These are phyloP conservation scores for Fomes fomentarius DNA, from an alignment of 1,284 basidiomycete species.

Conservation along the genomic window DNA sequence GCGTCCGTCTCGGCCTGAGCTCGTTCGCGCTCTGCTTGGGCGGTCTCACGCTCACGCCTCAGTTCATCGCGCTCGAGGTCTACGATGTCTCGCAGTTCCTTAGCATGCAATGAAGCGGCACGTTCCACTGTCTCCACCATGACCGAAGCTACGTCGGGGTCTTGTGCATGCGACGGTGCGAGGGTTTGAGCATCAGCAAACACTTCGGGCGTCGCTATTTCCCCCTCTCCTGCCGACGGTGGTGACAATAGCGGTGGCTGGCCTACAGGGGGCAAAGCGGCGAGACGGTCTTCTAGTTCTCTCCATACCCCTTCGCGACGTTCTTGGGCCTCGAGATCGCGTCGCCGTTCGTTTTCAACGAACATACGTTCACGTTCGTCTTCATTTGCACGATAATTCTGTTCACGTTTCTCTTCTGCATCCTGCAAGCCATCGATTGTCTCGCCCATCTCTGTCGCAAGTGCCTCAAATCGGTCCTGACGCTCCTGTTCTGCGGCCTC, in stretches of 20 bases:
- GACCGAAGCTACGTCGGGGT: conserved; percentile 29
- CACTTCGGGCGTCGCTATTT: conserved; percentile 12
- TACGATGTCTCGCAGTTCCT: conserved; percentile 61
- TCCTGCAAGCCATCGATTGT: conserved; percentile 51
- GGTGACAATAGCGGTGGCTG: conserved; percentile 16
- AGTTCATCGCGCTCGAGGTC: conserved; percentile 61
- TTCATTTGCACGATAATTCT: conserved; percentile 64
- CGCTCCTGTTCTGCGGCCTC: conserved; percentile 56
- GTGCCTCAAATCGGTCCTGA: conserved; percentile 56
- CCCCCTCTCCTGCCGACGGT: conserved; percentile 2
- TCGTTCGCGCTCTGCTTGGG: conserved; percentile 53
- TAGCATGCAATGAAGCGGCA: conserved; percentile 55
- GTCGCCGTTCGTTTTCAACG: conserved; percentile 55
- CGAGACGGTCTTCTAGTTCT: conserved; percentile 43
- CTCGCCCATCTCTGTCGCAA: conserved; percentile 51
- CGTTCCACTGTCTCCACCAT: conserved; percentile 46
- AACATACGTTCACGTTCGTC: conserved; percentile 66
- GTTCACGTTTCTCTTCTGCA: conserved; percentile 63
- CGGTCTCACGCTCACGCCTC: conserved; percentile 53
- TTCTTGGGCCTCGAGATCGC: conserved; percentile 51
- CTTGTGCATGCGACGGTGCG: conserved; percentile 13
- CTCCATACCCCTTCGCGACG: conserved; percentile 53
- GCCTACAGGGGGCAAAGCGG: conserved; percentile 20
- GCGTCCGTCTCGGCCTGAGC: conserved; percentile 50
- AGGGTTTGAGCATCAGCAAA: conserved; percentile 5